A percentile compares a stretch with the other conserved stretches of the same genome.
Evolutionary conservation across 768 basidiomycete genomes (phyloP).

Genomic region (Lentinula boryana): DNA sequence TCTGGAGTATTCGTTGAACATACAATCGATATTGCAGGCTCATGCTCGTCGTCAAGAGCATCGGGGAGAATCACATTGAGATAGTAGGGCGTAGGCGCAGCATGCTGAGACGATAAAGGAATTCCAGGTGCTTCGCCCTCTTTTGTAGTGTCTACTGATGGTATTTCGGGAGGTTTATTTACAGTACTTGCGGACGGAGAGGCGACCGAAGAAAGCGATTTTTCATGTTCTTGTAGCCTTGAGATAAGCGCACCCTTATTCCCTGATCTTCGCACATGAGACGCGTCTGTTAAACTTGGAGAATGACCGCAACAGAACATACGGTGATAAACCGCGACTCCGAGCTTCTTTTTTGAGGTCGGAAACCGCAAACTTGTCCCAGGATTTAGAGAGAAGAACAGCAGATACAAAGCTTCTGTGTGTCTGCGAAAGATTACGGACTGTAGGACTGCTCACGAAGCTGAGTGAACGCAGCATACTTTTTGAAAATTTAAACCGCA

Average conservation of each 20-base stretch:
- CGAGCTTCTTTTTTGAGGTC: conserved; percentile 50
- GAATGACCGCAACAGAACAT: conserved; percentile 16
- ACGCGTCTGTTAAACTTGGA: not conserved
- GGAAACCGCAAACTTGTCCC: conserved; percentile 45
- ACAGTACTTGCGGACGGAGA: conserved; percentile 10
- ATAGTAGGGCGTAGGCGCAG: conserved; percentile 22
- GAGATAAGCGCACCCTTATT: conserved; percentile 52
- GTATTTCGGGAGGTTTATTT: conserved; percentile 16
- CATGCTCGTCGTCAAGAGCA: conserved; percentile 34
- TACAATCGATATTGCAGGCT: conserved; percentile 53
- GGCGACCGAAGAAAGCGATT: conserved; percentile 17
- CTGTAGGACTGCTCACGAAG: not conserved
- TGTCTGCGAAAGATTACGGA: conserved; percentile 10
- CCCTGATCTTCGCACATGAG: conserved; percentile 37
- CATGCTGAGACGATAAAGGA: conserved; percentile 27
- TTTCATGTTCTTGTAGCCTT: conserved; percentile 49
- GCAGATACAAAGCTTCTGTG: conserved; percentile 43
- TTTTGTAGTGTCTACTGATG: conserved; percentile 20
- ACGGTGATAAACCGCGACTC: conserved; percentile 51
- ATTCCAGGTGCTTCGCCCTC: conserved; percentile 35
- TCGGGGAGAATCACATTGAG: conserved; percentile 55
- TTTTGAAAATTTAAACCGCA: not conserved
- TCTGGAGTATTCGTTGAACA: conserved; percentile 19
- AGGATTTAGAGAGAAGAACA: conserved; percentile 49
- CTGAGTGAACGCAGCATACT: not conserved